phyloP scores from a whole-genome alignment of 164 flowering plant species.

The Chloranthus sessilifolius region DNA sequence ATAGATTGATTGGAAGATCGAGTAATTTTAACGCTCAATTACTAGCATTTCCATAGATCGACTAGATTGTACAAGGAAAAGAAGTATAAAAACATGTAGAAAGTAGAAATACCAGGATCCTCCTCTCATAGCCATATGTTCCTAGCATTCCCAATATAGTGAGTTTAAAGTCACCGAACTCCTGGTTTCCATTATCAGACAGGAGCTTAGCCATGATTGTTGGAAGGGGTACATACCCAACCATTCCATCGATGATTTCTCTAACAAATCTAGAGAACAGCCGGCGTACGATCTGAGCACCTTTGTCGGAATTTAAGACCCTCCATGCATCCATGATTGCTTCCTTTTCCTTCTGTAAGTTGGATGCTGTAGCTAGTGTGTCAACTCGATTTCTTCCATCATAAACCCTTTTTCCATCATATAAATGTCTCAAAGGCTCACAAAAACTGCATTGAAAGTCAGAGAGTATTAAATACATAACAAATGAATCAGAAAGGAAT shows the following conservation, averaged over 20 bases:
- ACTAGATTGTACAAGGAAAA: background rate
- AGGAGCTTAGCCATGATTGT: conserved; percentile 89
- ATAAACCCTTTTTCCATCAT: conserved; percentile 21
- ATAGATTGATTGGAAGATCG: no score
- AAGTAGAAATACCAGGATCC: conserved; percentile 67
- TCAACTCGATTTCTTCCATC: conserved; percentile 21
- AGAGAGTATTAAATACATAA: background rate
- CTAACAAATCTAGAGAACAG: conserved; percentile 74
- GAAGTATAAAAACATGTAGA: background rate
- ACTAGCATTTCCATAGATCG: background rate
- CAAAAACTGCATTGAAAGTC: conserved; percentile 65
- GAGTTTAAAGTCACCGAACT: conserved; percentile 90
- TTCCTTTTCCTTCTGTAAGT: conserved; percentile 23
- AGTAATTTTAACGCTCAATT: no score
- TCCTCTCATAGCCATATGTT: conserved; percentile 85
- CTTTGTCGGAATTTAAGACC: conserved; percentile 38
- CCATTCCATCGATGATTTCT: conserved; percentile 95
- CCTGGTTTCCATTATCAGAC: conserved; percentile 82
- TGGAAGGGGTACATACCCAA: conserved; percentile 88
- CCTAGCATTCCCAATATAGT: conserved; percentile 93
- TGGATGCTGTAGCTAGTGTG: conserved; percentile 16
- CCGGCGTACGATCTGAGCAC: conserved; percentile 50
- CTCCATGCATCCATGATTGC: conserved; percentile 38
- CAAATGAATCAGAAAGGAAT: background rate
- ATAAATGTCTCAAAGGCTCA: conserved; percentile 61